Base-by-base conservation (phyloP, 371 early-diverging fungal species). In the Haplosporangium sp. region DNA sequence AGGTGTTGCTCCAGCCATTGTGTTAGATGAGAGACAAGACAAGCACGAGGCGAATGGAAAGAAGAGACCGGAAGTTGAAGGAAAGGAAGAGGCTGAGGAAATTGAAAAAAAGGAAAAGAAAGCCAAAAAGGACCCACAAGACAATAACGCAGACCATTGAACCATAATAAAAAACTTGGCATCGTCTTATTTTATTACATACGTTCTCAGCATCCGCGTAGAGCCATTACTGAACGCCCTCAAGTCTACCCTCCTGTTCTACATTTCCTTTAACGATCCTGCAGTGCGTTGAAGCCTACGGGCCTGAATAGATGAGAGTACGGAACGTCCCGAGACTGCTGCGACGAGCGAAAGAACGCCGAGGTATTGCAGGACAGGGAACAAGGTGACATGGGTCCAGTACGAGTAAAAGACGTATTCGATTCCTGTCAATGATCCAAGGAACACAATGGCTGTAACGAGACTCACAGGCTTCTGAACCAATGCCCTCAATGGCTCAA, bases 311-410 rank as follows among this genome's bases (percentile, higher is more conserved):
- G 80, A 67, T 51, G 80, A 69, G 45, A 90, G 82, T 13, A 87
- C 89, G 55, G 83, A 83, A 68, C 87, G 86, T 55, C 94, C 94
- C 11, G 90, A 82, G 23, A 88, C 68, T 48, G 86, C 83, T 12
- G 90, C 86, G 16, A 90, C 66, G n/a, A 85, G 23, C 38, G 85
- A 81, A 12, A 90, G 70, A 6, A 82, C 82, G 50, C 83, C 77
- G 7, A 92, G 83, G 71, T 89, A 92, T 16, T 85, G 85, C 16
- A 94, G 84, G 21, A 90, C 87, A 74, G 93, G 88, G 79, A 92
- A 90, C 50, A 94, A 70, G 73, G 90, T 92, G 58, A 91, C 82
- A 47, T 84, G 72, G 14, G 87, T 85, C 92, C 92, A 94, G 82
- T 91, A 94, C 47, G 85, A 80, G 81, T 87, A 89, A 62, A 90